phyloP scores from a whole-genome alignment of 208 protist genomes.

The Leishmania arabica region DNA sequence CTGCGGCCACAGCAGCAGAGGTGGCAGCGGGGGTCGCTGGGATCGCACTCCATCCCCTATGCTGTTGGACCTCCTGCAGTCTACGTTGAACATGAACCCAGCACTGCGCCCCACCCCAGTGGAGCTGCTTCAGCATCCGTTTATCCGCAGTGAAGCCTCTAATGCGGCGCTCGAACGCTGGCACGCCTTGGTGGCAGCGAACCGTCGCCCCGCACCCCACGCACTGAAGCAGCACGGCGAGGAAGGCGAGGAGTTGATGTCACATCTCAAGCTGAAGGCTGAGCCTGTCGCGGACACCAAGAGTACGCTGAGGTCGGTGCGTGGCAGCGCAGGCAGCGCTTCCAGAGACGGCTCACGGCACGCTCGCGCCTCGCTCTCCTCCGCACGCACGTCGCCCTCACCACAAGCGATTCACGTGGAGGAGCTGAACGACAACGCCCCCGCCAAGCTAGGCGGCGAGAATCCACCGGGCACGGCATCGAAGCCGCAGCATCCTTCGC shows the following conservation, averaged over 20 bases:
- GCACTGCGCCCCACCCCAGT: slow-evolving; percentile 46
- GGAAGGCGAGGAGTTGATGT: not conserved
- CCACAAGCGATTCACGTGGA: not conserved
- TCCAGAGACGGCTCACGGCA: not conserved
- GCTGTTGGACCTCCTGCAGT: slow-evolving; percentile 66
- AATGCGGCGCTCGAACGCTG: slow-evolving; percentile 34
- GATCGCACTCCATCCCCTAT: slow-evolving; percentile 37
- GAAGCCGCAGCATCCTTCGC: not conserved
- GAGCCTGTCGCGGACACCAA: not conserved
- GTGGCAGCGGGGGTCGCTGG: slow-evolving; percentile 1
- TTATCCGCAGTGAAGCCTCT: slow-evolving; percentile 48
- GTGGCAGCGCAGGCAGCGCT: slow-evolving; percentile 15
- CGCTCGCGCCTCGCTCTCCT: slow-evolving; percentile 7
- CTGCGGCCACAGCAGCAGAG: not conserved
- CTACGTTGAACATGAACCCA: slow-evolving; percentile 53
- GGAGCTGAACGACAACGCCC: slow-evolving; percentile 3
- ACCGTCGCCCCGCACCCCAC: slow-evolving; percentile 5
- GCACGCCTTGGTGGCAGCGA: slow-evolving; percentile 31
- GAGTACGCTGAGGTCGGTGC: not conserved
- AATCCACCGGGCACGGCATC: not conserved
- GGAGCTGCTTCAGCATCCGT: slow-evolving; percentile 80
- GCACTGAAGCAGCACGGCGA: not conserved
- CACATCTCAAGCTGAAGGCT: not conserved
- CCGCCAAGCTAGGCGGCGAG: not conserved
- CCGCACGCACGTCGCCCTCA: slow-evolving; percentile 4